Evolutionary conservation across 805 yeast species (phyloP), one percentile per base, ranked within the genome.

Genomic region (Hanseniaspora hatyaiensis): DNA sequence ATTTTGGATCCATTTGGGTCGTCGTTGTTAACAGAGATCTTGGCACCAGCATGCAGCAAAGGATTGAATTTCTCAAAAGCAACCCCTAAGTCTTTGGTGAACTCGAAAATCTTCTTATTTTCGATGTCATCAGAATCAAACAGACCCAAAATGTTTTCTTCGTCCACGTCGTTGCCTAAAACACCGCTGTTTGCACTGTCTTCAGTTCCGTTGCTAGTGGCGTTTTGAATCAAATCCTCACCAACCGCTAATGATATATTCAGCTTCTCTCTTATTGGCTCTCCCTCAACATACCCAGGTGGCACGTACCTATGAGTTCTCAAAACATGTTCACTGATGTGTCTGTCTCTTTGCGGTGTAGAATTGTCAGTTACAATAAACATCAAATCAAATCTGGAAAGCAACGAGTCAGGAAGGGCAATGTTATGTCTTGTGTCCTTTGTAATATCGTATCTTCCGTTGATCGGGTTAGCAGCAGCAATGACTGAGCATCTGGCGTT

Each of bases 381-480:
- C 44, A 92, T 66, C 60, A 92, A 73, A 73, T 92, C 98, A 59
- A 92, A 92, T 77, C 98, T 95, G 15, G 97, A 89, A 51, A 92
- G 71, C 51, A 92, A 70, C 9, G 98, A 92, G 67, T 92, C 98
- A 2, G 98, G 98, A 47, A 92, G 72, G 0, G 97, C 97, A 57
- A 92, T 92, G 62, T 92, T 92, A 47, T 94, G 78, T 53, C 95
- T 71, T 50, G 92, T 71, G 1, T 94, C 83, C 40, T 78, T 62
- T 59, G 85, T 87, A 48, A 95, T 74, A 64, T 92, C 89, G 63
- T 92, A 92, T 57, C 98, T 71, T 42, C 98, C 98, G 15, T 87
- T 94, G 51, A 92, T 77, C 16, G 98, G 98, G 63, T 92, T 92
- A 1, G 98, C 98, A n/a, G 98, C 97, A 0, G 98, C 98, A 42